A percentile compares a stretch with the other conserved stretches of the same genome.
Evolutionary conservation across 768 basidiomycete genomes (phyloP).

Genomic region (Auriscalpium vulgare): DNA sequence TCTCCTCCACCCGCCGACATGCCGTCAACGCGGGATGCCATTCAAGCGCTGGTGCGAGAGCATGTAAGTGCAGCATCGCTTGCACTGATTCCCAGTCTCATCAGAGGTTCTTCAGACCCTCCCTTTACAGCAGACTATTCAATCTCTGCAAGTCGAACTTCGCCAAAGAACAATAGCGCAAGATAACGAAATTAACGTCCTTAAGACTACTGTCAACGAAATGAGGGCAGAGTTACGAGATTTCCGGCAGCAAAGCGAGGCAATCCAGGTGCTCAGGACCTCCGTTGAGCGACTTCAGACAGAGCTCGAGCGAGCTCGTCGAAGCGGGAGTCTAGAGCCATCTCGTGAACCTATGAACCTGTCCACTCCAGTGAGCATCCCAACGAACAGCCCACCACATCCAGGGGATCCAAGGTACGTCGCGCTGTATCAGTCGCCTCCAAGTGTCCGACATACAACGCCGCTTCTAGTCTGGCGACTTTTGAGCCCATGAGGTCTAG

Average conservation of each 20-base stretch:
- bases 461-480: not conserved
- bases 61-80: slow-evolving; percentile 1
- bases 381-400: slow-evolving; percentile 2
- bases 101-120: slow-evolving; percentile 3
- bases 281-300: slow-evolving; percentile 11
- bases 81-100: not conserved
- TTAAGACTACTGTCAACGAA: slow-evolving; percentile 8
- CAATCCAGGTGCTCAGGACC: slow-evolving; percentile 8
- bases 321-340: slow-evolving; percentile 1
- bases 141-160: slow-evolving; percentile 11
- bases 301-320: slow-evolving; percentile 9
- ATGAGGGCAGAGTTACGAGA: slow-evolving; percentile 9
- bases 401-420: slow-evolving; percentile 5
- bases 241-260: slow-evolving; percentile 9
- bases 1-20: not conserved
- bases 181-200: slow-evolving; percentile 4
- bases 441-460: not conserved
- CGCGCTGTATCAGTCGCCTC: not conserved
- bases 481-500: not conserved
- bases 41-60: slow-evolving; percentile 4
- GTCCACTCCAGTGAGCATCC: slow-evolving; percentile 3
- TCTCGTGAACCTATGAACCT: slow-evolving; percentile 6
- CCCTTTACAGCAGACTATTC: slow-evolving; percentile 8
- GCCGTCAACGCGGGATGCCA: not conserved
- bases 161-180: slow-evolving; percentile 10